Base-by-base conservation (phyloP, 768 basidiomycete species). In the Trametes gibbosa region DNA sequence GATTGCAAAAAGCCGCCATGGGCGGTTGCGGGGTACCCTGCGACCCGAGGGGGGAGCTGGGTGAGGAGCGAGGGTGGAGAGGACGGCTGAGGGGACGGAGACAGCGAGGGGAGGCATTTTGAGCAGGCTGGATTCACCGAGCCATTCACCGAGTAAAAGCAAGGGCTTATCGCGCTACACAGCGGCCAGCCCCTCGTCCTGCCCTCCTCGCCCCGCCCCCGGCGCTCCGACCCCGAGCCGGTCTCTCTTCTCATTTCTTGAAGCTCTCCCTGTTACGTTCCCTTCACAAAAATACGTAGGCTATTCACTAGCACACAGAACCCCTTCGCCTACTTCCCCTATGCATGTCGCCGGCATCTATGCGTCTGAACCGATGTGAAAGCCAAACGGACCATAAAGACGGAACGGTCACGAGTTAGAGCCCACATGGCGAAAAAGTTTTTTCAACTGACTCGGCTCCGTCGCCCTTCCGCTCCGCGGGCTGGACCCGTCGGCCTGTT, bases 81-180 rank as follows among this genome's bases (percentile, higher is more conserved):
- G 58, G 48, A 52, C 51, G 50, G 46, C 27, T 41, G 52, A 47
- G 49, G 59, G 19, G 56, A 46, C 37, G 50, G 42, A 37, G 49
- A 32, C 23, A 21, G 17, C 25, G 53, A 32, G 58, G 53, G 59
- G 52, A 58, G 42, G 46, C 43, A 59, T 61, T 61, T 61, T 51
- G 56, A 64, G 62, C 62, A 64, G 62, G 49, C 54, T 57, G 65
- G 61, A 61, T 69, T 72, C 71, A 73, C 71, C 72, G 72, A 72
- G 70, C 70, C 71, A 73, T 72, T 72, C 72, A 72, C 71, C 71
- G 72, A 73, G 72, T 68, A 66, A 66, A 59, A 63, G 61, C 62
- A 56, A 37, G 42, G 56, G 53, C 69, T 68, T 70, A 69, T 69
- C 68, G 66, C 65, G 56, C 50, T 46, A 41, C 52, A 60, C 65